Conservation (phyloP, 2,329 filamentous ascomycete species). For the Alternaria infectoria region DNA sequence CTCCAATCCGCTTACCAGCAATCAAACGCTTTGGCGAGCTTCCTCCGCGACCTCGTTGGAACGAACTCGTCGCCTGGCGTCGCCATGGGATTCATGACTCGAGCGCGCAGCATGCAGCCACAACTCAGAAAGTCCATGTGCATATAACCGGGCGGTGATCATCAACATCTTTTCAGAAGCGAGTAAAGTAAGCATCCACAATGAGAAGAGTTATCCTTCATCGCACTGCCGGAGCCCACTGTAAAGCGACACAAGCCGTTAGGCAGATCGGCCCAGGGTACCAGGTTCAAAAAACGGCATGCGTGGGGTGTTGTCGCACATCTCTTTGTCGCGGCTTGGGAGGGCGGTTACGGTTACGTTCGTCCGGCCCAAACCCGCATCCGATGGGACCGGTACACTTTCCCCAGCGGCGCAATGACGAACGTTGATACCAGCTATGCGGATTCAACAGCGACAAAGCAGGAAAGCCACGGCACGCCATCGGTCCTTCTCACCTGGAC, state of each 20-base stretch:
- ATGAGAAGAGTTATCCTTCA: background rate
- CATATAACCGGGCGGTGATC: slow-evolving; percentile 24
- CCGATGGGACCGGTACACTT: slow-evolving; percentile 7
- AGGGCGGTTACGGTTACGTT: slow-evolving; percentile 1
- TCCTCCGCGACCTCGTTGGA: slow-evolving; percentile 7
- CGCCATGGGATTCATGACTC: background rate
- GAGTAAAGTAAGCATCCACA: background rate
- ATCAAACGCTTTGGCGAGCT: slow-evolving; percentile 6
- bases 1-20: slow-evolving; percentile 22
- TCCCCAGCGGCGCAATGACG: slow-evolving; percentile 7
- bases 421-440: slow-evolving; percentile 2
- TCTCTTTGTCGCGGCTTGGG: background rate
- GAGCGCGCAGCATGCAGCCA: slow-evolving; percentile 17
- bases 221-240: background rate
- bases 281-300: slow-evolving; percentile 9
- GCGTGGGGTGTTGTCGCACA: slow-evolving; percentile 3
- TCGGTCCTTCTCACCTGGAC: slow-evolving; percentile 4
- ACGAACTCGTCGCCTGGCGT: background rate
- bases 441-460: background rate
- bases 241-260: slow-evolving; percentile 5
- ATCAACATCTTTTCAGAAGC: background rate
- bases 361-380: slow-evolving; percentile 1
- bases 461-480: background rate
- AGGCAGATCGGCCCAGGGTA: slow-evolving; percentile 17
- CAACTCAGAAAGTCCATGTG: slow-evolving; percentile 14